These are phyloP conservation scores for Arxiozyma slooffiae DNA, from an alignment of 1,139 yeast genomes.

Conservation along the genomic window DNA sequence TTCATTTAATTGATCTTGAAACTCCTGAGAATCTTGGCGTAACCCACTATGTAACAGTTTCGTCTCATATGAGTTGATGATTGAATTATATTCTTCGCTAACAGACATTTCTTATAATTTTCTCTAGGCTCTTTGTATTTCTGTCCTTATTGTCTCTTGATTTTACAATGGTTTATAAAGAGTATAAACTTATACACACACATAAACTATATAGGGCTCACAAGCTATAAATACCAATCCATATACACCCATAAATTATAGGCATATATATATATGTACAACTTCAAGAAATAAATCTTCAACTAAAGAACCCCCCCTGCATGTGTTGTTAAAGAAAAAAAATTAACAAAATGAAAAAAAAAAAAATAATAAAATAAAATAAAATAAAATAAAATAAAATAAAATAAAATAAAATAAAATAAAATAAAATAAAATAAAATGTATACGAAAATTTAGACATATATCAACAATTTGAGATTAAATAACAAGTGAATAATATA, in stretches of 20 bases:
- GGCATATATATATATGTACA: neutral
- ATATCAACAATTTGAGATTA: neutral
- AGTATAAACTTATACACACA: too few relatives aligned
- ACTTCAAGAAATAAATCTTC: too few relatives aligned
- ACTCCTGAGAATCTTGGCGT: constrained; percentile 32
- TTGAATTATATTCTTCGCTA: constrained; percentile 13
- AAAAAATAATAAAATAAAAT: too few relatives aligned
- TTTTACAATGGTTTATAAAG: too few relatives aligned
- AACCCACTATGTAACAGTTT: constrained; percentile 13
- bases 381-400: too few relatives aligned
- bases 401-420: too few relatives aligned
- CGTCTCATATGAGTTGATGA: constrained; percentile 11
- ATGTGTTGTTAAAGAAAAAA: too few relatives aligned
- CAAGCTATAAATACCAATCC: too few relatives aligned
- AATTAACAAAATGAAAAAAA: neutral
- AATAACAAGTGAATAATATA: neutral
- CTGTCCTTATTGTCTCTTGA: neutral
- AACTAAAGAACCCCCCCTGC: neutral
- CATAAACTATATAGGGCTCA: too few relatives aligned
- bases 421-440: too few relatives aligned
- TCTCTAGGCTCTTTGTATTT: neutral
- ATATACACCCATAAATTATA: neutral
- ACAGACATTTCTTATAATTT: neutral
- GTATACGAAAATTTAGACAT: too few relatives aligned
- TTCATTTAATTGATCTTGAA: constrained; percentile 23